Evolutionary conservation across 2,329 filamentous ascomycete genomes (phyloP), one percentile per base, ranked within the genome.

Genomic region (Rutstroemia sp.): DNA sequence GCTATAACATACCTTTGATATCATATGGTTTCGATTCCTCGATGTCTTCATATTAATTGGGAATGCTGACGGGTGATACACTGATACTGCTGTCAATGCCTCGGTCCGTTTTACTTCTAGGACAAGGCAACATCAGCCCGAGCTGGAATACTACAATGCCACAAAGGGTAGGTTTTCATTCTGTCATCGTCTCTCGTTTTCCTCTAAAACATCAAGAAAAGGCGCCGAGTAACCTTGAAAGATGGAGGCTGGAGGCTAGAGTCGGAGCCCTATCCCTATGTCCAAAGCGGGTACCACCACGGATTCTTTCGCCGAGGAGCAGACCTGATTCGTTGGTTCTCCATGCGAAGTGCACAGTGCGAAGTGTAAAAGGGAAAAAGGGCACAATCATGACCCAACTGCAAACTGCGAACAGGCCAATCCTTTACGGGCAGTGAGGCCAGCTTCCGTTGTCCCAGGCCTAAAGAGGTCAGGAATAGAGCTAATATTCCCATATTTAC

Each of bases 211-310:
- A 19, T n/a, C 10, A 27, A 27, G 19, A 21, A 54, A 49, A 42
- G 25, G 16, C 19, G 16, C 8, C n/a, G 16, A 19, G n/a, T 19
- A 42, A 19, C n/a, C 39, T 42, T 16, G n/a, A 49, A 19, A 45
- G 48, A 50, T 49, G 36, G 38, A 55, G 53, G 53, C 53, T 55
- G 46, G 53, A 50, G 53, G 25, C 25, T 27, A 8, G 25, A 27
- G 25, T 6, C 25, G 7, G 25, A 27, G 25, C 25, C 25, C 25
- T 27, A 27, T 27, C 53, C 45, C 38, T 45, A 51, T 51, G 47
- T 42, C 38, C 45, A 49, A 44, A 50, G 52, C 38, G 46, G 46
- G 46, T 42, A 55, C 45, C 19, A 44, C 17, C 40, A 12, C 12
- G 21, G 48, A 30, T 16, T 8, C 19, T 27, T 52, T 48, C 47